A percentile compares a stretch with the other conserved stretches of the same genome.
These are phyloP conservation scores for Maudiozyma barnettii DNA, from an alignment of 805 yeast species.

Conservation along the genomic window DNA sequence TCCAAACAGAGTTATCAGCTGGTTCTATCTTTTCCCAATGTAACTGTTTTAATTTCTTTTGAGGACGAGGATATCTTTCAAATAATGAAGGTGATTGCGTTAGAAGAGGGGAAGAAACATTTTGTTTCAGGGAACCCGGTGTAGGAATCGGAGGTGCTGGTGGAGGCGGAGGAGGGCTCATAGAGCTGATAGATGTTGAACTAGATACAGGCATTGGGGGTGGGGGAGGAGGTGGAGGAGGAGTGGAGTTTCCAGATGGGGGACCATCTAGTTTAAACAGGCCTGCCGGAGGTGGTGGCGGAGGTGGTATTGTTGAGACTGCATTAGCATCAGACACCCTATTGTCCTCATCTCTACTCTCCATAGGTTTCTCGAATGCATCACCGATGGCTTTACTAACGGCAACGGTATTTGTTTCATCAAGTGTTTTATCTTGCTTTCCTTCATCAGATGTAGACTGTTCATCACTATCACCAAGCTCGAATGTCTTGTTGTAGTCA, in stretches of 20 bases:
- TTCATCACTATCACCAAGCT: neutral
- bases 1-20: constrained; percentile 83
- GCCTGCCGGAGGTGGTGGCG: constrained; percentile 12
- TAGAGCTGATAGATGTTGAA: constrained; percentile 1
- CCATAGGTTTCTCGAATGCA: too few relatives aligned
- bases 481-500: neutral
- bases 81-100: constrained; percentile 29
- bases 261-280: constrained; percentile 3
- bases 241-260: constrained; percentile 5
- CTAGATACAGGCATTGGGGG: constrained; percentile 16
- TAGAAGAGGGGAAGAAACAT: constrained; percentile 27
- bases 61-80: constrained; percentile 57
- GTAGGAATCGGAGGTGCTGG: constrained; percentile 25
- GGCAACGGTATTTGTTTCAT: neutral
- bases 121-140: constrained; percentile 3
- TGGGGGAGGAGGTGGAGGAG: constrained; percentile 20
- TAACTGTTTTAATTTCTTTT: constrained; percentile 76
- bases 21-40: constrained; percentile 94
- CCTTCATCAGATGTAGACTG: neutral
- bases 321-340: neutral
- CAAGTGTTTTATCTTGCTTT: neutral
- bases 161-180: constrained; percentile 26
- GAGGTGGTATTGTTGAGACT: neutral
- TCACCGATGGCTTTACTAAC: too few relatives aligned
- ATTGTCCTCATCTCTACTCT: neutral